These are phyloP conservation scores for Aspergillus sergii DNA, from an alignment of 2,329 filamentous ascomycete genomes.

Conservation along the genomic window DNA sequence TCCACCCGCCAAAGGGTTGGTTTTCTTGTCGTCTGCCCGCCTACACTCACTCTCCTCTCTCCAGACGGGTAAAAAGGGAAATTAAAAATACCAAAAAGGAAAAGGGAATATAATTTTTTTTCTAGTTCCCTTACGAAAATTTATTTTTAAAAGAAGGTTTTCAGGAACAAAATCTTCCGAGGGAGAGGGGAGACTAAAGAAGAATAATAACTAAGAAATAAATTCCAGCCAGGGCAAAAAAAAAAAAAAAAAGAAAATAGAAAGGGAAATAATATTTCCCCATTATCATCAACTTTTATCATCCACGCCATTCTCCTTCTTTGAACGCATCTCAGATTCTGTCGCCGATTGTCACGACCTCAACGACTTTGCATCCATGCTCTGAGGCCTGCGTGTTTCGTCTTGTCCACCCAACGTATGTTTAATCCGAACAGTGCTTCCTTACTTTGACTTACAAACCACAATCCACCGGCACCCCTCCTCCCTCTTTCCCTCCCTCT, in stretches of 20 bases:
- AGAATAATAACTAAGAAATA: slow-evolving; percentile 16
- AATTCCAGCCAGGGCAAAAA: slow-evolving; percentile 12
- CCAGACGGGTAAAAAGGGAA: slow-evolving; percentile 12
- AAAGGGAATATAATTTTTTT: slow-evolving; percentile 11
- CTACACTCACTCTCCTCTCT: slow-evolving; percentile 14
- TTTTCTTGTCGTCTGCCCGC: slow-evolving; percentile 17
- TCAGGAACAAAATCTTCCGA: slow-evolving; percentile 27
- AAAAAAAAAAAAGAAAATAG: neutral
- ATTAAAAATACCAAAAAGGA: slow-evolving; percentile 15
- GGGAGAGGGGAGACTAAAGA: slow-evolving; percentile 22
- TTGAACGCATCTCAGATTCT: slow-evolving; percentile 1
- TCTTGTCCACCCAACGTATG: slow-evolving; percentile 27
- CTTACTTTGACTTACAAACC: slow-evolving; percentile 9
- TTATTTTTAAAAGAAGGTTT: slow-evolving; percentile 14
- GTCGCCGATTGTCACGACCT: slow-evolving; percentile 19
- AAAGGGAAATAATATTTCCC: slow-evolving; percentile 13
- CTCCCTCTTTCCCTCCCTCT: slow-evolving; percentile 6
- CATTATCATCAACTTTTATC: slow-evolving; percentile 16
- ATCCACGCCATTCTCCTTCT: slow-evolving; percentile 12
- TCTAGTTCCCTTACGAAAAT: slow-evolving; percentile 3
- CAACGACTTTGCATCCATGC: slow-evolving; percentile 24
- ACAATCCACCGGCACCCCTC: neutral
- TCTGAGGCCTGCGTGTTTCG: slow-evolving; percentile 25
- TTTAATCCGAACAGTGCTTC: slow-evolving; percentile 13
- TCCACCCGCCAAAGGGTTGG: slow-evolving; percentile 18